A percentile compares a stretch with the other conserved stretches of the same genome.
These are phyloP conservation scores for Agastache rugosa DNA, from an alignment of 257 asterid species.

Conservation along the genomic window DNA sequence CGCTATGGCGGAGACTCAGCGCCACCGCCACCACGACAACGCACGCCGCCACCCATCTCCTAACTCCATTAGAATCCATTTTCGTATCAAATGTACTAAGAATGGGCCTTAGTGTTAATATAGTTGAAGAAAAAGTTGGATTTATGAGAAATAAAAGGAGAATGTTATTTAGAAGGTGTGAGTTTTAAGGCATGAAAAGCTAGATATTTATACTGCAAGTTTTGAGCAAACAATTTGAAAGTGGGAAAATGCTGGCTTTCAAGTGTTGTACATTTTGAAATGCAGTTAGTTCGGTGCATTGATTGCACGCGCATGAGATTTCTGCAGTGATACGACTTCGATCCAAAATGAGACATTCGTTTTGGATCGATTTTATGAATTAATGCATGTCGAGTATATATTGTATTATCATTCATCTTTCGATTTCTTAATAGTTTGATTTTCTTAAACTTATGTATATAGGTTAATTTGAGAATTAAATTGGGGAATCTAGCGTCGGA, in stretches of 20 bases:
- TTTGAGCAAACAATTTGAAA: slow-evolving; percentile 18
- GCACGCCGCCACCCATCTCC: slow-evolving; percentile 36
- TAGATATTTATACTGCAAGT: slow-evolving; percentile 17
- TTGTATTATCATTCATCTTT: too few relatives aligned
- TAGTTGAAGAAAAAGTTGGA: not conserved
- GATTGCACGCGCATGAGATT: slow-evolving; percentile 48
- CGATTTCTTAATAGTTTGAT: too few relatives aligned
- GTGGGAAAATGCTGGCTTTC: slow-evolving; percentile 4
- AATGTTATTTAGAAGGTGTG: slow-evolving; percentile 4
- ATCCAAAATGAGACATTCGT: not conserved
- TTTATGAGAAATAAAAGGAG: too few relatives aligned
- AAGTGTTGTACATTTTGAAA: slow-evolving; percentile 28
- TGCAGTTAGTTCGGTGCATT: slow-evolving; percentile 46
- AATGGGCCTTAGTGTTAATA: not conserved
- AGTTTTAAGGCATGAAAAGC: slow-evolving; percentile 18
- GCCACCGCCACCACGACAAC: slow-evolving; percentile 9
- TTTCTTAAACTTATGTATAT: too few relatives aligned
- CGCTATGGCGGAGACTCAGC: slow-evolving; percentile 2
- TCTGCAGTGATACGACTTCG: not conserved
- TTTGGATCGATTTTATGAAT: too few relatives aligned
- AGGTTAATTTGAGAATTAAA: too few relatives aligned
- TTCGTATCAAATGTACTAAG: not conserved
- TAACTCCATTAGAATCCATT: slow-evolving; percentile 37
- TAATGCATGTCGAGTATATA: not conserved
- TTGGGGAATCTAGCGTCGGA: too few relatives aligned